phyloP scores from a whole-genome alignment of 2,329 filamentous ascomycete genomes.

The Arthrobotrys musiformis region DNA sequence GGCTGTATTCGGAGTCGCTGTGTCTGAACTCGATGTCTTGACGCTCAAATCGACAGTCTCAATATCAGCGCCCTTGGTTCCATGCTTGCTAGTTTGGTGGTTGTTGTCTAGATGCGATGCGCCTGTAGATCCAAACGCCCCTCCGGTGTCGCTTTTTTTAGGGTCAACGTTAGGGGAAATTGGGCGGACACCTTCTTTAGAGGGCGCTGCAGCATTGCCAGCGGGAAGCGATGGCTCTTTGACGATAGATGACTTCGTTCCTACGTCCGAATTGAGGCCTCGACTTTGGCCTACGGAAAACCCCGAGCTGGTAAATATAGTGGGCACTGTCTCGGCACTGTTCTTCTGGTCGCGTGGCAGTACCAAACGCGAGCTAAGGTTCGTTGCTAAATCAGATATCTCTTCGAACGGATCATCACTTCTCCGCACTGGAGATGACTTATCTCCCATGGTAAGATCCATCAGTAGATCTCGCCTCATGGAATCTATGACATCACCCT shows the following conservation, averaged over 20 bases:
- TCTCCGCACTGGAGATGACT: not conserved
- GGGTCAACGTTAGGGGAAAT: conserved; percentile 39
- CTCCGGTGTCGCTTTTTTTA: conserved; percentile 7
- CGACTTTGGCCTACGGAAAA: not conserved
- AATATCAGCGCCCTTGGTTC: not conserved
- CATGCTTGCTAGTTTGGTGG: not conserved
- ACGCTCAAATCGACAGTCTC: not conserved
- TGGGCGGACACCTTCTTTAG: conserved; percentile 20
- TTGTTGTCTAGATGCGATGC: not conserved
- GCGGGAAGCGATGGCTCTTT: not conserved
- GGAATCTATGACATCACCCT: conserved; percentile 9
- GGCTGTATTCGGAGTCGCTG: not conserved
- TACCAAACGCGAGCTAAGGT: conserved; percentile 6
- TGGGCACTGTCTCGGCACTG: not conserved
- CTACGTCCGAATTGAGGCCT: not conserved
- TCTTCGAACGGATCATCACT: conserved; percentile 42
- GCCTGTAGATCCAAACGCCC: not conserved
- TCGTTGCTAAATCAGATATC: conserved; percentile 48
- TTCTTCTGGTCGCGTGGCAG: not conserved
- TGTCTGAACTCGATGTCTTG: not conserved
- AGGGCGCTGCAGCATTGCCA: not conserved
- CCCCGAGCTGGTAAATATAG: not conserved
- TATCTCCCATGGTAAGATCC: not conserved
- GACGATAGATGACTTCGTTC: not conserved
- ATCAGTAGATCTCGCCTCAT: conserved; percentile 4